Conservation (phyloP, 1,139 yeast species). For the Meyerozyma guilliermondii region DNA sequence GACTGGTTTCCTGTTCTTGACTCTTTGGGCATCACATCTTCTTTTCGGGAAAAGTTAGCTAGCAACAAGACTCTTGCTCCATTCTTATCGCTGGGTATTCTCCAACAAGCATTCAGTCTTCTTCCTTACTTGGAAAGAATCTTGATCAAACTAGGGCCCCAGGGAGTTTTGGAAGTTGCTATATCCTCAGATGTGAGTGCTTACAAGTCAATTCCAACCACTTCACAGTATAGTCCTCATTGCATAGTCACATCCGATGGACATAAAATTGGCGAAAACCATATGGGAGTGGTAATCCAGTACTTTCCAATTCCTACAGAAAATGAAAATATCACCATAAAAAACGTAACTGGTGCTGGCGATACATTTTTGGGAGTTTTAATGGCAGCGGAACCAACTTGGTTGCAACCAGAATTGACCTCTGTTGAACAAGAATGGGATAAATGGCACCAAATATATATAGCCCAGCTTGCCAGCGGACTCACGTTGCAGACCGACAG, state of each 20-base stretch:
- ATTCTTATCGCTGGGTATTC: constrained; percentile 43
- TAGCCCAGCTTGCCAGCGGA: constrained; percentile 55
- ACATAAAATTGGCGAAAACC: constrained; percentile 11
- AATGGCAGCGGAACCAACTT: constrained; percentile 17
- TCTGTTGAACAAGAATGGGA: constrained; percentile 27
- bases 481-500: constrained; percentile 31
- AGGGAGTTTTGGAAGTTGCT: constrained; percentile 54
- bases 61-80: constrained; percentile 15
- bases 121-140: constrained; percentile 71
- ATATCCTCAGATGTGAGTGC: constrained; percentile 24
- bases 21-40: constrained; percentile 46
- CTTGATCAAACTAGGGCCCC: constrained; percentile 59
- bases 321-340: constrained; percentile 26
- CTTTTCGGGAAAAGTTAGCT: constrained; percentile 38
- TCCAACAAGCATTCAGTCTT: constrained; percentile 66
- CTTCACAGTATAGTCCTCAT: constrained; percentile 26
- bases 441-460: constrained; percentile 31
- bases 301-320: constrained; percentile 51
- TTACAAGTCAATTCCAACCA: constrained; percentile 32
- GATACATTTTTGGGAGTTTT: constrained; percentile 63
- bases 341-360: constrained; percentile 69
- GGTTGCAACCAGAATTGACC: constrained; percentile 20
- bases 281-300: constrained; percentile 54
- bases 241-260: constrained; percentile 15
- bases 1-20: constrained; percentile 76